Percentiles rank a stretch among this genome's conserved stretches.
phyloP scores from a whole-genome alignment of 2,329 filamentous ascomycete genomes.

The Dactylellina parvicollis region DNA sequence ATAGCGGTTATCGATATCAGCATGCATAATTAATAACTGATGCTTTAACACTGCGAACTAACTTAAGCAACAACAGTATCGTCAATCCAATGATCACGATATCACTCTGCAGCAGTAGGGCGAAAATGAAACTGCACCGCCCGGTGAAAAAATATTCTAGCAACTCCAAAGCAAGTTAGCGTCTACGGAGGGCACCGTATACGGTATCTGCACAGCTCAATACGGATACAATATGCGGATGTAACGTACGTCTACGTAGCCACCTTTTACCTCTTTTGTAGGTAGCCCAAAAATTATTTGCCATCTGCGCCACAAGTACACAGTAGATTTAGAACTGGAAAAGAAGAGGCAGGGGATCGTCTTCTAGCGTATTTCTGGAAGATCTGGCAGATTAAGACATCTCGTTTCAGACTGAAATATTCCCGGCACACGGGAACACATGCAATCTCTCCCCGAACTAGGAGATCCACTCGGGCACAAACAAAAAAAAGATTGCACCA shows the following conservation, averaged over 20 bases:
- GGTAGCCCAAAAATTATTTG: too few species aligned
- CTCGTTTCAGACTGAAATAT: constrained; percentile 49
- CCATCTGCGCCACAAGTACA: constrained; percentile 16
- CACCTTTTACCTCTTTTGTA: too few species aligned
- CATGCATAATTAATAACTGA: background rate
- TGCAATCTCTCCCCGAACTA: constrained; percentile 30
- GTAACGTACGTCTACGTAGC: constrained; percentile 6
- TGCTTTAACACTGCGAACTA: constrained; percentile 10
- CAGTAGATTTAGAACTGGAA: background rate
- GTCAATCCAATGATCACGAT: constrained; percentile 14
- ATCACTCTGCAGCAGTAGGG: constrained; percentile 5
- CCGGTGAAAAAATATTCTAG: constrained; percentile 19
- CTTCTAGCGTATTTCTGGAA: constrained; percentile 51
- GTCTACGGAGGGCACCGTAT: constrained; percentile 2
- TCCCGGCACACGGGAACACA: constrained; percentile 36
- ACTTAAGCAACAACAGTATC: constrained; percentile 14
- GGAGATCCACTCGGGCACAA: constrained; percentile 48
- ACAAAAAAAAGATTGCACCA: constrained; percentile 7
- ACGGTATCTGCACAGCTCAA: constrained; percentile 6
- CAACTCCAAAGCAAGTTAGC: constrained; percentile 29
- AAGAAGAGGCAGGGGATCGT: constrained; percentile 16
- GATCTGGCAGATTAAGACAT: constrained; percentile 50
- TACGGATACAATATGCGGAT: constrained; percentile 21
- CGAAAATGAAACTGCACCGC: constrained; percentile 35
- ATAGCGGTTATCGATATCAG: constrained; percentile 42